phyloP scores from a whole-genome alignment of 495 filamentous ascomycete genomes.

The Tetracladium setigerum region DNA sequence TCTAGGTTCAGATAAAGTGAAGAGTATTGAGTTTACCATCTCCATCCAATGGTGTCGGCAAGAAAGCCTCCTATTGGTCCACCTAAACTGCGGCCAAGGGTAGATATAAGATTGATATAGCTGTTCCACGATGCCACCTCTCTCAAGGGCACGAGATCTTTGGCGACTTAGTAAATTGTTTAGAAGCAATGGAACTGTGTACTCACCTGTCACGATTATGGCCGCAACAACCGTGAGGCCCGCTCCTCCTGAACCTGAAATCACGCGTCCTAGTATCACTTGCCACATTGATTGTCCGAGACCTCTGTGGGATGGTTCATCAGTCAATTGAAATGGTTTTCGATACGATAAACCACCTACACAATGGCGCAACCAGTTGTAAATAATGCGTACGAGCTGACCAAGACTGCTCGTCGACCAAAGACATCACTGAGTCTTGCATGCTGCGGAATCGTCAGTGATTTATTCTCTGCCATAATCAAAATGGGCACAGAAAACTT shows the following conservation, averaged over 20 bases:
- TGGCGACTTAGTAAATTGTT: neutral
- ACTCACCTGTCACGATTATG: constrained; percentile 40
- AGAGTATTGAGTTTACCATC: constrained; percentile 26
- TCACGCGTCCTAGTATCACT: constrained; percentile 48
- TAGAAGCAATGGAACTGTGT: neutral
- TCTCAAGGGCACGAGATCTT: constrained; percentile 55
- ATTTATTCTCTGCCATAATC: neutral
- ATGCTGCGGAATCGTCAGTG: constrained; percentile 4
- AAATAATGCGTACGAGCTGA: constrained; percentile 33
- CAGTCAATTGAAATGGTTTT: neutral
- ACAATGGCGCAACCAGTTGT: constrained; percentile 23
- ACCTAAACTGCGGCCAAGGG: constrained; percentile 53
- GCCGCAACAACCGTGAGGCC: constrained; percentile 49
- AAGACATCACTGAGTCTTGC: constrained; percentile 44
- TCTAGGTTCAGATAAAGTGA: neutral
- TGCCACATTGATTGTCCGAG: constrained; percentile 17
- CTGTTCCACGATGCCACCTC: constrained; percentile 60
- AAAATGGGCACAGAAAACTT: neutral
- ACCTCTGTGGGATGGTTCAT: constrained; percentile 23
- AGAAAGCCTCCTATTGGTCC: constrained; percentile 58
- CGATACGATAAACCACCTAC: neutral
- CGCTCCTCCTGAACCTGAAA: constrained; percentile 52
- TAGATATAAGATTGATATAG: constrained; percentile 57
- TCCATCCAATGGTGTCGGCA: constrained; percentile 61
- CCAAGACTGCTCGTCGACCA: constrained; percentile 33